phyloP scores from a whole-genome alignment of 2,329 filamentous ascomycete genomes.

The Orbilia ellipsospora region DNA sequence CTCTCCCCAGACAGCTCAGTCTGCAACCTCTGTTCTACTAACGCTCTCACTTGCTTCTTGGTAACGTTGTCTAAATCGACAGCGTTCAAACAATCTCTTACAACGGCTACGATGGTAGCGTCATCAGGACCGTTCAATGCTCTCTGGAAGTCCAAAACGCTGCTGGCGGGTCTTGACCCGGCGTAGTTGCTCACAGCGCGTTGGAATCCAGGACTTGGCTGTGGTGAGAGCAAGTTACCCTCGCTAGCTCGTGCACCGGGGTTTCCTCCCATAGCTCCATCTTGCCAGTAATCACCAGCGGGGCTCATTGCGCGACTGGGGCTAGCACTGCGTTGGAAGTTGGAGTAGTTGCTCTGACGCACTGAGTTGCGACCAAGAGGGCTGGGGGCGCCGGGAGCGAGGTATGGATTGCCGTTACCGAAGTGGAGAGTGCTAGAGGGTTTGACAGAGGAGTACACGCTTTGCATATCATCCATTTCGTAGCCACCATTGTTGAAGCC shows the following conservation, averaged over 20 bases:
- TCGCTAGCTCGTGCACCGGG: slow-evolving; percentile 56
- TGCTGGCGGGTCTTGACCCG: slow-evolving; percentile 58
- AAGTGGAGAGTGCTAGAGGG: slow-evolving; percentile 82
- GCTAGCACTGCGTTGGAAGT: slow-evolving; percentile 53
- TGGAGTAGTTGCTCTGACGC: slow-evolving; percentile 59
- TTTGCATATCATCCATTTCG: slow-evolving; percentile 98
- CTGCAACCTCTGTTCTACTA: slow-evolving; percentile 93
- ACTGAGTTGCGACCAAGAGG: slow-evolving; percentile 69
- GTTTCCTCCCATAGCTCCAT: slow-evolving; percentile 55
- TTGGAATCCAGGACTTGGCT: slow-evolving; percentile 57
- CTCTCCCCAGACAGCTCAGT: slow-evolving; percentile 87
- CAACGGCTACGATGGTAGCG: slow-evolving; percentile 81
- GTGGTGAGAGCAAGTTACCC: slow-evolving; percentile 64
- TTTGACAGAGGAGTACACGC: slow-evolving; percentile 91
- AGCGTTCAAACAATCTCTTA: slow-evolving; percentile 82
- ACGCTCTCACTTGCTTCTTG: slow-evolving; percentile 92
- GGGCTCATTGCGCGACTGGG: slow-evolving; percentile 69
- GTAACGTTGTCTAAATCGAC: slow-evolving; percentile 97
- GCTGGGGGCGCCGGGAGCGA: slow-evolving; percentile 77
- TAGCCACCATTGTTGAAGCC: slow-evolving; percentile 64
- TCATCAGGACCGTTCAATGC: slow-evolving; percentile 77
- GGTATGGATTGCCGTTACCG: slow-evolving; percentile 71
- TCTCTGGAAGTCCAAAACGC: slow-evolving; percentile 70
- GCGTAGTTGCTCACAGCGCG: slow-evolving; percentile 57
- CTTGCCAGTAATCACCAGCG: slow-evolving; percentile 60